Conservation (phyloP, 495 filamentous ascomycete genomes). For the Oleoguttula mirabilis region DNA sequence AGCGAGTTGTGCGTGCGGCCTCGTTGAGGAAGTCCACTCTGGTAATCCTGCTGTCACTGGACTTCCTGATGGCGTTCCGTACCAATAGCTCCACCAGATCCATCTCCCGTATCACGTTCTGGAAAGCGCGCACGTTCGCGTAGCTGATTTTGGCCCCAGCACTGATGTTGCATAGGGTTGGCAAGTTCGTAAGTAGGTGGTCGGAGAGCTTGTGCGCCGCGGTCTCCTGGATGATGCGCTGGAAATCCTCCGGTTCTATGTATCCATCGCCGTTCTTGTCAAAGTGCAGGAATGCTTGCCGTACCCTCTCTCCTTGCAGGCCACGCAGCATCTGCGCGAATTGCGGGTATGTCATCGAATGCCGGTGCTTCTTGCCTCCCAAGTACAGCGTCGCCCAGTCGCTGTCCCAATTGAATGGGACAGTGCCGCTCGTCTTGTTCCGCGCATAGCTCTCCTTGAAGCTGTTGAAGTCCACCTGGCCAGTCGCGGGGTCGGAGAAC, state of each 20-base stretch:
- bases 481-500: constrained; percentile 74
- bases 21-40: constrained; percentile 90
- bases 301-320: constrained; percentile 85
- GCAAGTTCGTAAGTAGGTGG: constrained; percentile 85
- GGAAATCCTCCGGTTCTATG: constrained; percentile 91
- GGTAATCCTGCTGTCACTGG: constrained; percentile 81
- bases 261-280: constrained; percentile 95
- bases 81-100: constrained; percentile 90
- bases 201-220: constrained; percentile 95
- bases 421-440: constrained; percentile 66
- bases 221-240: constrained; percentile 87
- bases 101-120: constrained; percentile 95
- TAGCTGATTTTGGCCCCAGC: constrained; percentile 89
- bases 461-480: constrained; percentile 74
- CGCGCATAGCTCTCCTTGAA: constrained; percentile 68
- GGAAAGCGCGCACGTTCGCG: constrained; percentile 91
- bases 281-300: constrained; percentile 85
- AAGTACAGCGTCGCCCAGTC: constrained; percentile 96
- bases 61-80: constrained; percentile 72
- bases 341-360: constrained; percentile 87
- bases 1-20: constrained; percentile 76
- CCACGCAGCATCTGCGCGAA: constrained; percentile 97
- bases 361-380: constrained; percentile 68
- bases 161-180: constrained; percentile 89
- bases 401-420: constrained; percentile 94